Evolutionary conservation across 345 rosid genomes (phyloP), one percentile per base, ranked within the genome.

Genomic region (Citropsis articulata): DNA sequence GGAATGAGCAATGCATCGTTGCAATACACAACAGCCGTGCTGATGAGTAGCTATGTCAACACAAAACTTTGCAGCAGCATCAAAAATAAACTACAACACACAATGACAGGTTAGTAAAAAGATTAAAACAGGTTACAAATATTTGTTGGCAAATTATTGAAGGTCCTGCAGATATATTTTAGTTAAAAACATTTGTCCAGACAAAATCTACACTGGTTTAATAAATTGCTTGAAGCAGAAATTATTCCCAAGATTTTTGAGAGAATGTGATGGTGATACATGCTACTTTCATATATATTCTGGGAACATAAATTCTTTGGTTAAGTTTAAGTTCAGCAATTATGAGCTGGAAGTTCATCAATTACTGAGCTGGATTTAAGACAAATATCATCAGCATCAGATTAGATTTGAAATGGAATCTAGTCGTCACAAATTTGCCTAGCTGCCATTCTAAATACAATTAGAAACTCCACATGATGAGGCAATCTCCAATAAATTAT

Each of bases 11-110:
- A 92, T 78, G 78, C 97, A 91, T 38, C 87, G 77, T 59, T 92
- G 94, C 88, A 89, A 81, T 35, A 92, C 94, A 76, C 94, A 91
- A 72, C 95, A 92, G 40, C 97, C 94, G 69, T 91, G 91, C 12
- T 89, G 87, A 84, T 92, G 97, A 60, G 89, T 86, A 48, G 93
- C 97, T 60, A 92, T 91, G 75, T 88, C 88, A 60, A 84, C 88
- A 56, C 92, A 92, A 75, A 84, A 85, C 77, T 74, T 85, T 64
- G 89, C 86, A 65, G 90, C 97, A 66, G 90, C 90, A 69, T 88
- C 87, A 69, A 92, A 86, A 66, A 92, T 86, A 78, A 90, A 89
- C 97, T 92, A 87, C 78, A 84, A 55, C 57, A 75, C 28, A 69
- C 18, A 25, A 56, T 35, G 59, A 72, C 50, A 68, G 9, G 42